Evolutionary conservation across 78 protist genomes (phyloP), one percentile per base, ranked within the genome.

Genomic region (Isochrysis galbana): DNA sequence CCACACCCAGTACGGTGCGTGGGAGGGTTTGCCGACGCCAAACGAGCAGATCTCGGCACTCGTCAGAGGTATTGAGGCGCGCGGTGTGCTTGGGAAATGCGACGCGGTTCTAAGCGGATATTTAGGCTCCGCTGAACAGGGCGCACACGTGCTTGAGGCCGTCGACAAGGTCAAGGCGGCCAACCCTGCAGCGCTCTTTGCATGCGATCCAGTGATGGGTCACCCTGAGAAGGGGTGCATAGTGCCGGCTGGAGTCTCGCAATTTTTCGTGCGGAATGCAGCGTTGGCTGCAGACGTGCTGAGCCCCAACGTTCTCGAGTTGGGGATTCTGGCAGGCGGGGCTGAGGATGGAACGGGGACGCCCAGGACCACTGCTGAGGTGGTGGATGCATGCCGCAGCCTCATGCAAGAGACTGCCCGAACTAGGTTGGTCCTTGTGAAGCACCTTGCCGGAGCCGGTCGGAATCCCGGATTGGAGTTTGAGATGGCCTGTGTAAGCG

Each of bases 1-100:
- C 55, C 97, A 97, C 93, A 96, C 98, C 10, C 95, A 96, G 0
- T 96, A 96, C 61, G 89, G 74, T 38, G 74, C 2, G 45, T 88
- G 91, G 91, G 91, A 88, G 39, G 91, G 91, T 42, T 17, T 88
- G 1, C 77, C 74, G 25, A 88, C 74, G 38, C 91, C 91, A 7
- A 54, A 17, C 2, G 91, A 54, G 72, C 91, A 88, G 74, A 88
- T 88, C 11, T 2, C 39, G 0, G 23, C 11, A 1, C 72, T 88
- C 4, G 67, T 21, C 80, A 32, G 10, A 2, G 91, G 91, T 11
- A 88, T 88, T 38, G 91, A 47, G 38, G 74, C 74, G 10, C 2
- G 2, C 44, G 91, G 91, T 1, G 91, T 2, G 0, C 91, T 88
- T 11, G 42, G 61, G 22, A 2, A 19, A 4, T 67, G 86, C 61